Evolutionary conservation across 1,284 basidiomycete genomes (phyloP).

Genomic region (Microbotryum violaceum): DNA sequence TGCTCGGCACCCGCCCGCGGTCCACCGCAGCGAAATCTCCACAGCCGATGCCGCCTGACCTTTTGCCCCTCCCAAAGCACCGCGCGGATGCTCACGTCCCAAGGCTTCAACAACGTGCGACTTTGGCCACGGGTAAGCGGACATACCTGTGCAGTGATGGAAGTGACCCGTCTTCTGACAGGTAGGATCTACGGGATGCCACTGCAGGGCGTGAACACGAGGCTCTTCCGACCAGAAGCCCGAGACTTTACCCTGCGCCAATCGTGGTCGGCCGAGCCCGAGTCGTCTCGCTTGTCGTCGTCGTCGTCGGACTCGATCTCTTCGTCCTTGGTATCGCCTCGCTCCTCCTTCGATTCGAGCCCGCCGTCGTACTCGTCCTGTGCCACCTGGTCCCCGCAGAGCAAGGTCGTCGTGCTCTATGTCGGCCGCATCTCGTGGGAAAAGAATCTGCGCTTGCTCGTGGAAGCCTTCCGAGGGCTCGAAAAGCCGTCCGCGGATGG

Average conservation of each 20-base stretch:
- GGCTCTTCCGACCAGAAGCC: slow-evolving; percentile 44
- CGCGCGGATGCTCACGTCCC: slow-evolving; percentile 45
- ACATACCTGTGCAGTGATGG: slow-evolving; percentile 30
- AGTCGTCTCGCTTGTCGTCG: slow-evolving; percentile 11
- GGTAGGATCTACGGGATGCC: too few species aligned
- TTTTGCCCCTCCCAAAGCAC: slow-evolving; percentile 52
- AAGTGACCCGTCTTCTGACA: slow-evolving; percentile 11
- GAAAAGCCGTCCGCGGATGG: slow-evolving; percentile 29
- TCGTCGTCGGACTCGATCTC: slow-evolving; percentile 34
- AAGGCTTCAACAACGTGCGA: slow-evolving; percentile 47
- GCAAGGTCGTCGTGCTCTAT: slow-evolving; percentile 40
- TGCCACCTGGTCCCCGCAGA: slow-evolving; percentile 20
- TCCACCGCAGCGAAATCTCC: slow-evolving; percentile 13
- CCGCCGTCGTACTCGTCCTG: slow-evolving; percentile 26
- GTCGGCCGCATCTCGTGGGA: slow-evolving; percentile 49
- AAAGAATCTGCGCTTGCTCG: slow-evolving; percentile 52
- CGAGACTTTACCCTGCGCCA: slow-evolving; percentile 44
- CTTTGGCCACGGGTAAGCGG: slow-evolving; percentile 46
- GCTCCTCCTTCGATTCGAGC: slow-evolving; percentile 35
- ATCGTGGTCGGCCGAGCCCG: slow-evolving; percentile 44
- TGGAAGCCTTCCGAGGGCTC: slow-evolving; percentile 44
- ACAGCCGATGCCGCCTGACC: slow-evolving; percentile 42
- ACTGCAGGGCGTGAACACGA: slow-evolving; percentile 43
- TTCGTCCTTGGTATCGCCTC: slow-evolving; percentile 34
- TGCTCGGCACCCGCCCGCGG: neutral